Percentiles rank a stretch among this genome's conserved stretches.
Conservation (phyloP, 208 protist genomes). For the Leishmania turanica region DNA sequence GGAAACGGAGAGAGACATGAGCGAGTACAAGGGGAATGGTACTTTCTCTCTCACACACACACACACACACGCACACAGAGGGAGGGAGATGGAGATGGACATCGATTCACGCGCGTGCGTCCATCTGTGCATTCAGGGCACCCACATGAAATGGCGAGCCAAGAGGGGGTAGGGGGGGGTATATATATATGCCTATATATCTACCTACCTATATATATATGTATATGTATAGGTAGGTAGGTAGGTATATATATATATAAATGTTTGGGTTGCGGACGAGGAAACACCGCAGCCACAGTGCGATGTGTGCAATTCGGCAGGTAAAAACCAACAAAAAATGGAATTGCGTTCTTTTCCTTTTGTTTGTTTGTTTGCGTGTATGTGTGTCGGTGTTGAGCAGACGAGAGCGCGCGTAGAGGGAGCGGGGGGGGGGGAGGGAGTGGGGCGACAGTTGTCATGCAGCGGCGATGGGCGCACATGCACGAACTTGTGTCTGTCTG, state of each 20-base stretch:
- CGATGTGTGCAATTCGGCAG: background rate
- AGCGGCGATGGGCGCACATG: background rate
- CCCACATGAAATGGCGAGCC: background rate
- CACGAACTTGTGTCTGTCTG: background rate
- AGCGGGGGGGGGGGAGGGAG: background rate
- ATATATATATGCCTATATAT: no score
- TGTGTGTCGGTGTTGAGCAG: no score
- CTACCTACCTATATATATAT: background rate
- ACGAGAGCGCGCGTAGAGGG: background rate
- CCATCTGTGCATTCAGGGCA: background rate
- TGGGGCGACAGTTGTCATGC: background rate
- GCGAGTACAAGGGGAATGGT: background rate
- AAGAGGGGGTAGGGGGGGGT: background rate
- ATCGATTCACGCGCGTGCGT: background rate
- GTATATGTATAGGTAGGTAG: background rate
- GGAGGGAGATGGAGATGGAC: background rate
- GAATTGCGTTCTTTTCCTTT: background rate
- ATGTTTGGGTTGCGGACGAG: background rate
- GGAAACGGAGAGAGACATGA: background rate
- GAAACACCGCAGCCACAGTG: background rate
- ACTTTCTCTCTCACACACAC: background rate
- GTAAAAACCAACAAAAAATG: background rate
- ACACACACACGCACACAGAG: background rate
- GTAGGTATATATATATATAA: background rate
- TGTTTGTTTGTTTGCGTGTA: no score